Evolutionary conservation across 768 basidiomycete genomes (phyloP).

Genomic region (Pisolithus tinctorius): DNA sequence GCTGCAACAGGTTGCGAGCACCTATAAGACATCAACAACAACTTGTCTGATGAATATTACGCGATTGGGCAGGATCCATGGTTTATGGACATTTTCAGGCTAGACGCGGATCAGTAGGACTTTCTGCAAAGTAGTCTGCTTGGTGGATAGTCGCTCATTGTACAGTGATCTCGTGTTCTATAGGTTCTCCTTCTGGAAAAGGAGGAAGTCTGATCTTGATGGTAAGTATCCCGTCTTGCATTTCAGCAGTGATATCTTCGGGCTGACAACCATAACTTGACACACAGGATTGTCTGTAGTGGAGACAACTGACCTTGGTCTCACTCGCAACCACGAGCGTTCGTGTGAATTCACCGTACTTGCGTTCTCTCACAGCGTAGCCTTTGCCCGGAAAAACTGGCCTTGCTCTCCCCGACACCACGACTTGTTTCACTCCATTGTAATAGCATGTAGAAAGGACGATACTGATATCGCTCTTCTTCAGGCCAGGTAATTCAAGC

Average conservation of each 20-base stretch:
- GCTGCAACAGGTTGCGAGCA: neutral
- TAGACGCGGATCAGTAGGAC: no score
- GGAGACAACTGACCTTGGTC: slow-evolving; percentile 42
- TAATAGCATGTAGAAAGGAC: slow-evolving; percentile 53
- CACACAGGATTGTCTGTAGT: neutral
- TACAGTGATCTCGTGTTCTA: slow-evolving; percentile 43
- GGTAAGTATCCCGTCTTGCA: slow-evolving; percentile 57
- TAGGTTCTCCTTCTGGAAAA: slow-evolving; percentile 37
- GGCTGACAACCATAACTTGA: slow-evolving; percentile 29
- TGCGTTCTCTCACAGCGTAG: slow-evolving; percentile 48
- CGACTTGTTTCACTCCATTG: slow-evolving; percentile 58
- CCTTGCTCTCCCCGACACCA: slow-evolving; percentile 41
- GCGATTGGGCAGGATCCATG: no score
- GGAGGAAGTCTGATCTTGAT: slow-evolving; percentile 48
- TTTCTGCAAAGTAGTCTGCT: no score
- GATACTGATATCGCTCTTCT: slow-evolving; percentile 49
- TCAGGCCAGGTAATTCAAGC: slow-evolving; percentile 67
- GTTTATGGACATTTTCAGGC: no score
- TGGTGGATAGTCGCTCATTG: slow-evolving; percentile 28
- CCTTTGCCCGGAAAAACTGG: slow-evolving; percentile 37
- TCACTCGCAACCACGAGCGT: slow-evolving; percentile 48
- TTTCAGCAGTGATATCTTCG: slow-evolving; percentile 45
- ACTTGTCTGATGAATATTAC: neutral
- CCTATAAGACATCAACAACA: neutral
- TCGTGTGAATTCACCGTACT: slow-evolving; percentile 43